A percentile compares a stretch with the other conserved stretches of the same genome.
phyloP scores from a whole-genome alignment of 2,329 filamentous ascomycete genomes.

The Thielaviopsis populi region DNA sequence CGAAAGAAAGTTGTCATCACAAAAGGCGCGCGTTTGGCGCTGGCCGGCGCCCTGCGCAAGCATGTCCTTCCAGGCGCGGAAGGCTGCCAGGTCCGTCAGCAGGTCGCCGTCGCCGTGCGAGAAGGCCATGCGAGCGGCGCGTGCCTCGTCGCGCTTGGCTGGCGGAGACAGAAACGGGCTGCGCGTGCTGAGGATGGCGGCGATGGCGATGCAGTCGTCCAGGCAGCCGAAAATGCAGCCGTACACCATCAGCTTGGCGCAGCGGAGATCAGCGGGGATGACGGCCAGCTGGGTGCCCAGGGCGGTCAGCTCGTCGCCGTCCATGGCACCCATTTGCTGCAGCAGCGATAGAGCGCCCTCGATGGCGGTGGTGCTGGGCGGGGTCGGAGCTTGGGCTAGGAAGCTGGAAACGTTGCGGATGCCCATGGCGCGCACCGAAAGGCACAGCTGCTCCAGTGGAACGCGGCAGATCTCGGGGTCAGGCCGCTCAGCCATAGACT shows the following conservation, averaged over 20 bases:
- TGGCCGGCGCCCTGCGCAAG: conserved; percentile 41
- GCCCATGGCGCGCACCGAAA: conserved; percentile 92
- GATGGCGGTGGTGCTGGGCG: conserved; percentile 71
- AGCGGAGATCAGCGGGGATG: conserved; percentile 84
- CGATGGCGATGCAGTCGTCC: conserved; percentile 75
- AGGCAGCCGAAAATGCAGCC: conserved; percentile 87
- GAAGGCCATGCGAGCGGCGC: conserved; percentile 60
- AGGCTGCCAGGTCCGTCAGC: conserved; percentile 72
- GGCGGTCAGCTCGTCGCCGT: conserved; percentile 73
- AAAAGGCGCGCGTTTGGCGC: conserved; percentile 58
- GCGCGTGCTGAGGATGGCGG: conserved; percentile 77
- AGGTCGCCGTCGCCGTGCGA: conserved; percentile 70
- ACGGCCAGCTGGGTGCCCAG: conserved; percentile 86
- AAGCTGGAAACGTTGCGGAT: conserved; percentile 69
- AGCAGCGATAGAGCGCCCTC: conserved; percentile 70
- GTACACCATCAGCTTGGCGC: conserved; percentile 89
- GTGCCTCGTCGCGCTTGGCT: conserved; percentile 60
- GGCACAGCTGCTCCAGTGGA: conserved; percentile 81
- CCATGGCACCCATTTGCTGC: conserved; percentile 72
- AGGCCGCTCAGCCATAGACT: conserved; percentile 72
- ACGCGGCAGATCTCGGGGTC: conserved; percentile 90
- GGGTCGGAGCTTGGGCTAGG: conserved; percentile 73
- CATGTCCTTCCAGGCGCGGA: conserved; percentile 65
- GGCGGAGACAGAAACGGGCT: conserved; percentile 76
- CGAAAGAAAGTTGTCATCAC: conserved; percentile 71